These are phyloP conservation scores for Vanrija sp. DNA, from an alignment of 1,284 basidiomycete species.

Conservation along the genomic window DNA sequence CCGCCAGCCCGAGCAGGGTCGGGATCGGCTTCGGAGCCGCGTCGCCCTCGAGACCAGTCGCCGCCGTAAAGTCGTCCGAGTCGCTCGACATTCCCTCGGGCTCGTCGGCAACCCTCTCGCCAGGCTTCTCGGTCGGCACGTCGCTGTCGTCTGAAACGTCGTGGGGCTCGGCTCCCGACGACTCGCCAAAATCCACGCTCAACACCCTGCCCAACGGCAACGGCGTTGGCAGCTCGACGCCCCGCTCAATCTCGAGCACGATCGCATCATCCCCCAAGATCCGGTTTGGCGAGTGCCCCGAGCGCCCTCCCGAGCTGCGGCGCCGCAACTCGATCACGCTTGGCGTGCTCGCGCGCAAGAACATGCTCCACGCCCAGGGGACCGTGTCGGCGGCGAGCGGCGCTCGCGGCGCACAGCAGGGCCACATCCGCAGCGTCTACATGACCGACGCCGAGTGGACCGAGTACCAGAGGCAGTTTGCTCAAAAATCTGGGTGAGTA, in stretches of 20 bases:
- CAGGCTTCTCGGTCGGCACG: no score
- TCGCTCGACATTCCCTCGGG: no score
- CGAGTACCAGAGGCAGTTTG: slow-evolving; percentile 36
- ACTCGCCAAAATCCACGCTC: no score
- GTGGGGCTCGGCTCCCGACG: no score
- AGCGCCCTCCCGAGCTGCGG: slow-evolving; percentile 37
- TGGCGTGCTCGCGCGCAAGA: slow-evolving; percentile 41
- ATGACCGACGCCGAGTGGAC: slow-evolving; percentile 48
- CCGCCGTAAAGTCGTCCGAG: no score
- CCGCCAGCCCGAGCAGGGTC: no score
- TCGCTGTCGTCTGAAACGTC: no score
- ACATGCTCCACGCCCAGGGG: slow-evolving; percentile 36
- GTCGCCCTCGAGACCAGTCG: no score
- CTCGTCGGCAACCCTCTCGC: no score
- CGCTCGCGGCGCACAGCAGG: neutral
- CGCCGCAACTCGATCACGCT: slow-evolving; percentile 44
- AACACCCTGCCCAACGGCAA: neutral
- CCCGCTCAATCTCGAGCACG: slow-evolving; percentile 3
- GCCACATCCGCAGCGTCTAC: slow-evolving; percentile 22
- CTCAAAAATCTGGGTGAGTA: slow-evolving; percentile 29
- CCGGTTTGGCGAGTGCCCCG: slow-evolving; percentile 16
- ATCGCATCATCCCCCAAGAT: slow-evolving; percentile 7
- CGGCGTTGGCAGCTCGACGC: slow-evolving; percentile 4
- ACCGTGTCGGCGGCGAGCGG: slow-evolving; percentile 2
- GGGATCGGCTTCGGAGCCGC: no score